A percentile compares a stretch with the other conserved stretches of the same genome.
phyloP scores from a whole-genome alignment of 768 basidiomycete genomes.

The Lactifluus echinatus region DNA sequence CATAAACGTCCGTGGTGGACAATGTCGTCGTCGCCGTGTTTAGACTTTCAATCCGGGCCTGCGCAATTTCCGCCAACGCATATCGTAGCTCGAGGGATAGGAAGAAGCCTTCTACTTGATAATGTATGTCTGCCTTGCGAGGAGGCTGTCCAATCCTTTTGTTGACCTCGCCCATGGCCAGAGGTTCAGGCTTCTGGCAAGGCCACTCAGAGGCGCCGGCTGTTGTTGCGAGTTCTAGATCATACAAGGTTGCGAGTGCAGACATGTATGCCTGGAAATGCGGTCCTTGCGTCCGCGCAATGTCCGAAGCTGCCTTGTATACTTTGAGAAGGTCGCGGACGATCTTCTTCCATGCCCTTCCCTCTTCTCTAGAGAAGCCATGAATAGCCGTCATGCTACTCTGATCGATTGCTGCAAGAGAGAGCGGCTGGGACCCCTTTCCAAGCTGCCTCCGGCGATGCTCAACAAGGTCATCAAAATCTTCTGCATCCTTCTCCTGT shows the following conservation, averaged over 20 bases:
- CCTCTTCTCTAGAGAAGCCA: conserved; percentile 19
- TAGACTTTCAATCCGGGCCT: conserved; percentile 18
- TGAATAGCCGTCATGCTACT: conserved; percentile 17
- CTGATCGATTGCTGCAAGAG: neutral
- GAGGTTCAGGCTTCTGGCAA: conserved; percentile 21
- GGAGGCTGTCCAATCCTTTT: conserved; percentile 27
- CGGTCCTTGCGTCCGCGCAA: conserved; percentile 24
- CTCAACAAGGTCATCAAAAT: neutral
- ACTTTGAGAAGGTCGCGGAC: conserved; percentile 19
- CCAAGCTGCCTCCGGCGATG: neutral
- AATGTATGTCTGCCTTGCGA: conserved; percentile 28
- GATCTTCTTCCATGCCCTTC: conserved; percentile 21
- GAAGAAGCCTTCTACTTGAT: conserved; percentile 29
- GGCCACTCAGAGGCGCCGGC: conserved; percentile 13
- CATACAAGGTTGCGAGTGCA: conserved; percentile 26
- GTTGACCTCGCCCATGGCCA: conserved; percentile 24
- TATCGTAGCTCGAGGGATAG: conserved; percentile 30
- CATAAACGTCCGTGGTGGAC: conserved; percentile 16
- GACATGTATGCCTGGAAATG: conserved; percentile 29
- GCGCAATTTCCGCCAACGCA: conserved; percentile 26
- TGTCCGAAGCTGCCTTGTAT: conserved; percentile 22
- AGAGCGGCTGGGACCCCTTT: conserved; percentile 18
- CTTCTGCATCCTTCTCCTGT: neutral
- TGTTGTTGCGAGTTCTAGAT: conserved; percentile 22
- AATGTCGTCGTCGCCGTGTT: neutral